These are phyloP conservation scores for Thelephora terrestris DNA, from an alignment of 1,284 basidiomycete species.

Conservation along the genomic window DNA sequence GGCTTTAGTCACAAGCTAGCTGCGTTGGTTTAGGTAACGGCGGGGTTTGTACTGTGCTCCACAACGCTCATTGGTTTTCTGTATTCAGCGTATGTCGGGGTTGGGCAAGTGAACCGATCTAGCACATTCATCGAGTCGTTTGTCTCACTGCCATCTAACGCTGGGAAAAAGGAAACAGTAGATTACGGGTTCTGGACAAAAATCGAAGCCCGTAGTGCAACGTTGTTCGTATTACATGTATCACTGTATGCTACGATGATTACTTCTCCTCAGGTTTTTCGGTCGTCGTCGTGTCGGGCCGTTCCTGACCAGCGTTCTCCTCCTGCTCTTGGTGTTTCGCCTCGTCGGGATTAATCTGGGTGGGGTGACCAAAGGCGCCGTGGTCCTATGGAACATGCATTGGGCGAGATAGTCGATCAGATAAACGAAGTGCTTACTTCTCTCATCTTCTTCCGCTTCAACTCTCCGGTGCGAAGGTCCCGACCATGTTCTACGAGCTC, in stretches of 20 bases:
- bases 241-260: neutral
- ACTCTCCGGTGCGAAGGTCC: conserved; percentile 36
- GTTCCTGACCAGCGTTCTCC: neutral
- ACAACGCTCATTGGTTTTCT: too few relatives aligned
- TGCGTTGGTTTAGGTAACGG: too few relatives aligned
- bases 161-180: too few relatives aligned
- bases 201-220: too few relatives aligned
- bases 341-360: neutral
- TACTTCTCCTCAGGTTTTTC: neutral
- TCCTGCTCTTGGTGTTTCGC: neutral
- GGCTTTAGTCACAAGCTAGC: too few relatives aligned
- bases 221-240: too few relatives aligned
- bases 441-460: conserved; percentile 33
- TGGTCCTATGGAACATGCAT: neutral
- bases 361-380: neutral
- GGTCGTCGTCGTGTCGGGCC: neutral
- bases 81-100: too few relatives aligned
- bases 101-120: too few relatives aligned
- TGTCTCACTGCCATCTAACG: too few relatives aligned
- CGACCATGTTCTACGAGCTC: conserved; percentile 36
- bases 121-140: too few relatives aligned
- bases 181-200: too few relatives aligned
- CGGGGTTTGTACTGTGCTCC: too few relatives aligned
- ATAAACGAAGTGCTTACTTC: conserved; percentile 12
- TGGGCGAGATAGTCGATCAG: neutral